Conservation (phyloP, 2,329 filamentous ascomycete species). For the Aspergillus neoniger region DNA sequence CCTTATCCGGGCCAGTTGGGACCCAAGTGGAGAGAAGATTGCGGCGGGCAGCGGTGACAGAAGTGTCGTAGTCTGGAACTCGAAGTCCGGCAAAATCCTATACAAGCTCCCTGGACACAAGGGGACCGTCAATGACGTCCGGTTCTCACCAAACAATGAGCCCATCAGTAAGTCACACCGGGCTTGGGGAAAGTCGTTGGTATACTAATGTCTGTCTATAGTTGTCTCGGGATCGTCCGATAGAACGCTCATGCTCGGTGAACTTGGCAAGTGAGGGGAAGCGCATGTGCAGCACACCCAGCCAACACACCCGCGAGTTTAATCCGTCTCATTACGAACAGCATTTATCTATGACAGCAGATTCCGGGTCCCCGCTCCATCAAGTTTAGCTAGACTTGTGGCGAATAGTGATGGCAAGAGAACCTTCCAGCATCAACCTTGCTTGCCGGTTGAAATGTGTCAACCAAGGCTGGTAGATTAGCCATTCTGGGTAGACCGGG, state of each 20-base stretch:
- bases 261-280: conserved; percentile 64
- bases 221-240: conserved; percentile 91
- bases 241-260: conserved; percentile 78
- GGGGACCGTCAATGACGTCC: conserved; percentile 90
- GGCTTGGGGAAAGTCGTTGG: neutral
- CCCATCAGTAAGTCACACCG: conserved; percentile 72
- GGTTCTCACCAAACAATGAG: conserved; percentile 82
- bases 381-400: neutral
- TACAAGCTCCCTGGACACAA: conserved; percentile 96
- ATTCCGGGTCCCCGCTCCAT: neutral
- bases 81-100: conserved; percentile 80
- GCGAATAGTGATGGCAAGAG: neutral
- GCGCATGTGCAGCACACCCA: neutral
- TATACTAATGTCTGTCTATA: conserved; percentile 39
- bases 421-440: neutral
- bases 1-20: conserved; percentile 86
- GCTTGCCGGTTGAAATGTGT: neutral
- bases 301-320: neutral
- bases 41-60: conserved; percentile 88
- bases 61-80: conserved; percentile 89
- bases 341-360: neutral
- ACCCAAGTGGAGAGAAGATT: conserved; percentile 79
- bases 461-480: neutral
- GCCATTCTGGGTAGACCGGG: neutral
- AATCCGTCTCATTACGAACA: neutral